A percentile compares a stretch with the other conserved stretches of the same genome.
phyloP scores from a whole-genome alignment of 306 rosid genomes.

The Inga laurina region DNA sequence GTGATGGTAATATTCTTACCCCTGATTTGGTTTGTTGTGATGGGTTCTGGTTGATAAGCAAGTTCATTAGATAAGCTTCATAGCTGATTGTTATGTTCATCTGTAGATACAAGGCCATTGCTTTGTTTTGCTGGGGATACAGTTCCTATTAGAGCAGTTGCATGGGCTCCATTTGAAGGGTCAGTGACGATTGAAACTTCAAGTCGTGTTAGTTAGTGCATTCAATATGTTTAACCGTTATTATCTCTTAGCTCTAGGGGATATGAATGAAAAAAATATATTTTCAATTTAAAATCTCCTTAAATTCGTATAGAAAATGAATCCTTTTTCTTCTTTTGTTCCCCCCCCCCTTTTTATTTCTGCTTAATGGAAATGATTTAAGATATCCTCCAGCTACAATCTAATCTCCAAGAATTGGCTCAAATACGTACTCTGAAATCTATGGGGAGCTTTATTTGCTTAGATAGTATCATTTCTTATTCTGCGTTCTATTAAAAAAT shows the following conservation, averaged over 20 bases:
- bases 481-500: background rate
- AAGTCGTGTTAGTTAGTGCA: slow-evolving; percentile 14
- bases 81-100: slow-evolving; percentile 32
- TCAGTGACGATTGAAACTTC: slow-evolving; percentile 43
- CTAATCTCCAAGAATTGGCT: slow-evolving; percentile 12
- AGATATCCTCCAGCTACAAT: slow-evolving; percentile 23
- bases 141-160: slow-evolving; percentile 82
- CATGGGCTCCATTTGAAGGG: slow-evolving; percentile 93
- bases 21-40: slow-evolving; percentile 19
- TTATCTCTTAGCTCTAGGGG: slow-evolving; percentile 16
- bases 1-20: slow-evolving; percentile 45
- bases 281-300: background rate
- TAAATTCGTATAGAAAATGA: background rate
- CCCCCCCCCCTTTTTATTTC: background rate
- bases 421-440: slow-evolving; percentile 17
- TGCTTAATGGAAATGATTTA: slow-evolving; percentile 13
- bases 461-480: slow-evolving; percentile 5
- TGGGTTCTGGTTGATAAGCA: slow-evolving; percentile 30
- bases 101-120: slow-evolving; percentile 78
- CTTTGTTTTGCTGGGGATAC: slow-evolving; percentile 85
- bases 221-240: slow-evolving; percentile 7
- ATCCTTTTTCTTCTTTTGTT: background rate
- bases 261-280: slow-evolving; percentile 12
- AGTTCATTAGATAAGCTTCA: slow-evolving; percentile 6
- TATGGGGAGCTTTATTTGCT: slow-evolving; percentile 13